Conservation (phyloP, 1,284 basidiomycete genomes). For the Trametes sp. region DNA sequence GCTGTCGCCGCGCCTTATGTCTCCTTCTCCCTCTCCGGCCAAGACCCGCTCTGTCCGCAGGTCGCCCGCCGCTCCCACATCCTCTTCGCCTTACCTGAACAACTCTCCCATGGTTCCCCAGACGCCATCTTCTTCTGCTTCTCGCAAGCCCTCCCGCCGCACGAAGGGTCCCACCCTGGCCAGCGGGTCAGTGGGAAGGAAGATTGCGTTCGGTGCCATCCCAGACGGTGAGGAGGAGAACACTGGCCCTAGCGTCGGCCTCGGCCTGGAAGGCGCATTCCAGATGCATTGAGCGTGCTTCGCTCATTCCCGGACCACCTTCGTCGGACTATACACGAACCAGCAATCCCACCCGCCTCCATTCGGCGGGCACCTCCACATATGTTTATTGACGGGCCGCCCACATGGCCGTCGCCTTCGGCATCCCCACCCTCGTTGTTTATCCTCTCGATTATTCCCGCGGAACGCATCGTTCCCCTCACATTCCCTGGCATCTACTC, state of each 20-base stretch:
- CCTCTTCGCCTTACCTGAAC: slow-evolving; percentile 13
- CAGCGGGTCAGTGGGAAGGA: slow-evolving; percentile 44
- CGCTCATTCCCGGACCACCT: neutral
- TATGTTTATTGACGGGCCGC: slow-evolving; percentile 21
- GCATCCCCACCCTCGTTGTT: slow-evolving; percentile 22
- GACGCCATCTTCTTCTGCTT: slow-evolving; percentile 16
- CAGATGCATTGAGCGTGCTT: slow-evolving; percentile 53
- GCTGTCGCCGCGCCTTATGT: slow-evolving; percentile 9
- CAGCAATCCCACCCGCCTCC: neutral
- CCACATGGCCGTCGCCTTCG: slow-evolving; percentile 9
- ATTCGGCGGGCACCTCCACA: slow-evolving; percentile 4
- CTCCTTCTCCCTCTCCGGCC: slow-evolving; percentile 15
- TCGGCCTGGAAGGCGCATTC: slow-evolving; percentile 64
- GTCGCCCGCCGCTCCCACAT: neutral
- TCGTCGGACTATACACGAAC: neutral
- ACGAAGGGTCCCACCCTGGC: slow-evolving; percentile 34
- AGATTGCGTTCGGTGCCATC: slow-evolving; percentile 58
- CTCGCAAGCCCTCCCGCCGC: slow-evolving; percentile 32
- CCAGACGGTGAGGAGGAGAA: slow-evolving; percentile 45
- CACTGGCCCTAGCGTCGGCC: slow-evolving; percentile 34
- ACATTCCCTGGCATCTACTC: slow-evolving; percentile 8
- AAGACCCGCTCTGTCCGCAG: slow-evolving; percentile 8
- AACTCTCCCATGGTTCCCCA: slow-evolving; percentile 19
- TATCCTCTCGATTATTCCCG: slow-evolving; percentile 18
- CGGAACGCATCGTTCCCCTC: slow-evolving; percentile 10